These are phyloP conservation scores for Fusarium longipes DNA, from an alignment of 2,329 filamentous ascomycete genomes.

Conservation along the genomic window DNA sequence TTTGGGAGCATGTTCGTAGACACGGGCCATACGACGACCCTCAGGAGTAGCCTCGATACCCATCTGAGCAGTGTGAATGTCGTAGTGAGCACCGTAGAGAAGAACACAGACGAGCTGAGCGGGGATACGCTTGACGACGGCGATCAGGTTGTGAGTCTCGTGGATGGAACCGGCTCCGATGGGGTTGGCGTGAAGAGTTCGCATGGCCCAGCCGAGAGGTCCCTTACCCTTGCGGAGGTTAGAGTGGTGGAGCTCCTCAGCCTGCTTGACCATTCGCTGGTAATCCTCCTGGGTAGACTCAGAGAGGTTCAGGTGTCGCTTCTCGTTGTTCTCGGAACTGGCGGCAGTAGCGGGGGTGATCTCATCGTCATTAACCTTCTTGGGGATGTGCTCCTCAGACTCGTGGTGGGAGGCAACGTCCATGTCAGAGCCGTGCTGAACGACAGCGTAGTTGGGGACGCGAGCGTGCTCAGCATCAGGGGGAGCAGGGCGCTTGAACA, in stretches of 20 bases:
- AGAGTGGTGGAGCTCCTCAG: conserved; percentile 68
- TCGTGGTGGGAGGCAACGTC: conserved; percentile 41
- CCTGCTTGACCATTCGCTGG: conserved; percentile 69
- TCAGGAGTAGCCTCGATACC: conserved; percentile 79
- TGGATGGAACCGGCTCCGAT: conserved; percentile 79
- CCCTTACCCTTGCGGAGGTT: conserved; percentile 71
- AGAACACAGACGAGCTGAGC: conserved; percentile 71
- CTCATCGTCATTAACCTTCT: conserved; percentile 46
- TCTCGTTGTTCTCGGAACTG: conserved; percentile 53
- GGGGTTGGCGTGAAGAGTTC: conserved; percentile 77
- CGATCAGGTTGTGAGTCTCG: conserved; percentile 76
- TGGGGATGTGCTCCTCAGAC: conserved; percentile 30
- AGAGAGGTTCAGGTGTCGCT: conserved; percentile 52
- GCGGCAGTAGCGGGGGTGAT: conserved; percentile 47
- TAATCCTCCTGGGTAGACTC: conserved; percentile 64
- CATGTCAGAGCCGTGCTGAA: conserved; percentile 72
- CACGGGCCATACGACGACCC: conserved; percentile 70
- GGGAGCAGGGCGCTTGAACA: conserved; percentile 69
- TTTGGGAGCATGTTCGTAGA: conserved; percentile 70
- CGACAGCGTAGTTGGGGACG: conserved; percentile 81
- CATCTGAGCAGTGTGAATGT: conserved; percentile 81
- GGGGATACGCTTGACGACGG: conserved; percentile 72
- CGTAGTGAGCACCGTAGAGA: conserved; percentile 83
- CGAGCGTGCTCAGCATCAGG: conserved; percentile 63
- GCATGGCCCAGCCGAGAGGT: conserved; percentile 86